Evolutionary conservation across 257 asterid genomes (phyloP), one percentile per base, ranked within the genome.

Genomic region (Nicotiana tomentosiformis): DNA sequence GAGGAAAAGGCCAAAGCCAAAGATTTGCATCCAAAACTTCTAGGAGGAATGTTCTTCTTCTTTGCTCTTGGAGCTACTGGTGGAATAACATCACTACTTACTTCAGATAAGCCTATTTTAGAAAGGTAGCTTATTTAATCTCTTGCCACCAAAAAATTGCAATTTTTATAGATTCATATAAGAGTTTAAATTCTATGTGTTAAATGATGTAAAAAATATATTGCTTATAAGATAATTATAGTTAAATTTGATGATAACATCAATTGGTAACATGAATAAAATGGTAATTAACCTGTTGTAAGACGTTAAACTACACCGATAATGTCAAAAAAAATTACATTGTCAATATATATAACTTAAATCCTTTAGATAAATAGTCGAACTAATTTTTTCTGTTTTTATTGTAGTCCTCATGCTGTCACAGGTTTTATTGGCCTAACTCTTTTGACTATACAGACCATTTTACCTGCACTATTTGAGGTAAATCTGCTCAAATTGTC

Each of bases 1-100:
- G 99, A 94, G 91, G 98, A 96, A 85, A 96, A 88, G 91, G 99
- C 98, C 18, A 96, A 89, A 90, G 99, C 99, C 56, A 96, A 93
- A 83, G 98, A 92, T 83, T 88, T 94, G 91, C 98, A 96, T 83
- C 99, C 99, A 66, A 96, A 94, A 90, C 97, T 96, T 85, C 90
- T 96, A 15, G 99, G 90, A 79, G 98, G 99, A 78, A 93, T 96
- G 99, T 93, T 94, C 82, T 91, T 95, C 94, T 95, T 95, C 92
- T 93, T 93, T 87, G 97, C 98, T 85, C 96, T 94, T 62, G 99
- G 98, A 82, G 98, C 99, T 64, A 94, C 95, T 2, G 99, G 99
- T 39, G 98, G 99, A 67, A 58, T 96, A 70, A 92, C 88, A 30
- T 90, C 99, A 70, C 91, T 96, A 51, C 97, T 96, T 85, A 94